Evolutionary conservation across 176 grass and related monocot species (phyloP).

Genomic region (Typha latifolia): DNA sequence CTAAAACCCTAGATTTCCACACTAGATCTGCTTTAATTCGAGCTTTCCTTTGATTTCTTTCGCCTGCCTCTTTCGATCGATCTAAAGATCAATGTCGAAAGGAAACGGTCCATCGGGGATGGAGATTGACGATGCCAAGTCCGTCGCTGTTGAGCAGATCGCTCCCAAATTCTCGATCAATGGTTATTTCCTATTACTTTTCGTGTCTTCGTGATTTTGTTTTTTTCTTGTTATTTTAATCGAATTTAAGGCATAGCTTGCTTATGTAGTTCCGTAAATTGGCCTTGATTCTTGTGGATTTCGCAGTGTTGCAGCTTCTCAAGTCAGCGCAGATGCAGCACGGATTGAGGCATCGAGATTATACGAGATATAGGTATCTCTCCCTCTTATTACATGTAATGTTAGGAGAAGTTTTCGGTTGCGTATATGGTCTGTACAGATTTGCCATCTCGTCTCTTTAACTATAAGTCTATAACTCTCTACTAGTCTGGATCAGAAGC

Average conservation of each 20-base stretch:
- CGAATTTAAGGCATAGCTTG: background rate
- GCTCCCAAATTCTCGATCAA: slow-evolving; percentile 75
- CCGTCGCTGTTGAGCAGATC: slow-evolving; percentile 39
- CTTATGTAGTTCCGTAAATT: background rate
- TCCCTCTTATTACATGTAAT: background rate
- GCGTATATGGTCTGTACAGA: slow-evolving; percentile 3
- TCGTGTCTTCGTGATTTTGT: no score
- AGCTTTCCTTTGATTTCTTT: background rate
- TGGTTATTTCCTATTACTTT: slow-evolving; percentile 23
- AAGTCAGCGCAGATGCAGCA: slow-evolving; percentile 96
- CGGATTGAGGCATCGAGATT: slow-evolving; percentile 85
- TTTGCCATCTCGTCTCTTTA: background rate
- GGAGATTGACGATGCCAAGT: slow-evolving; percentile 41
- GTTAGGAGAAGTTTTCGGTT: slow-evolving; percentile 6
- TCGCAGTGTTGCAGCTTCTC: slow-evolving; percentile 71
- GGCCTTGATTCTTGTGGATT: slow-evolving; percentile 5
- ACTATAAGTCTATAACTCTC: background rate
- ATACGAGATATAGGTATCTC: slow-evolving; percentile 66
- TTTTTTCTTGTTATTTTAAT: background rate
- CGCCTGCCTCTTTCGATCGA: background rate
- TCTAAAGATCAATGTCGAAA: slow-evolving; percentile 9
- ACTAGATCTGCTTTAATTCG: no score
- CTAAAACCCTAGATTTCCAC: no score
- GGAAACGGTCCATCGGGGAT: slow-evolving; percentile 33
- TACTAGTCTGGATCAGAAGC: no score